Evolutionary conservation across 2,329 filamentous ascomycete species (phyloP), one percentile per base, ranked within the genome.

Genomic region (Xylaria sp.): DNA sequence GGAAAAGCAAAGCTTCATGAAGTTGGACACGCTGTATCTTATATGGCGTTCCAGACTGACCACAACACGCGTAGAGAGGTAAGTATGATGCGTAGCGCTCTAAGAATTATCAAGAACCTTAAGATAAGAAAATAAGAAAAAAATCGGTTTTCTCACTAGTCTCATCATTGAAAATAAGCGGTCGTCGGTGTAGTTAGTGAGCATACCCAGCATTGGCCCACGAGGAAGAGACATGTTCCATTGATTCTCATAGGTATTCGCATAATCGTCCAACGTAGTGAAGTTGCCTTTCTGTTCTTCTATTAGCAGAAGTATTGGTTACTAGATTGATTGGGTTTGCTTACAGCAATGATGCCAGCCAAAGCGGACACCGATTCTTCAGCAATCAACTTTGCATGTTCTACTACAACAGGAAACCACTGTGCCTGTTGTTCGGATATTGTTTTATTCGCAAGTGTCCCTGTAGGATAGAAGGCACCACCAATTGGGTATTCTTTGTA

Each of bases 1-100:
- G 23, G 70, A 84, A 84, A 0, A 80, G 78, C 1, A 84, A 73
- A 1, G 60, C 43, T 28, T 81, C 78, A 0, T 64, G 60, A 7
- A 75, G 74, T 32, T 77, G 46, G 7, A 82, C 75, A 28, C 81
- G 77, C n/a, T 73, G 73, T 15, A 83, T 66, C 2, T 75, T 70
- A 62, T 80, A 83, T 0, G 83, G 82, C 53, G 80, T 81, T 30
- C 76, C 72, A 0, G 81, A 82, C 60, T 63, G 15, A n/a, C 1
- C n/a, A 48, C 30, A 20, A 32, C 13, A 23, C 20, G 18, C 52
- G 1, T 25, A 63, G 30, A 62, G 36, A 36, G 23, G 32, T 6
- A 41, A 20, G 36, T 32, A 20, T 18, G 13, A n/a, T 8, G 13
- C 41, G 7, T 3, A 66, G 13, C 45, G 28, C 8, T 15, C 7